phyloP scores from a whole-genome alignment of 176 grass and related monocot species.

The Oryza glumipatula region DNA sequence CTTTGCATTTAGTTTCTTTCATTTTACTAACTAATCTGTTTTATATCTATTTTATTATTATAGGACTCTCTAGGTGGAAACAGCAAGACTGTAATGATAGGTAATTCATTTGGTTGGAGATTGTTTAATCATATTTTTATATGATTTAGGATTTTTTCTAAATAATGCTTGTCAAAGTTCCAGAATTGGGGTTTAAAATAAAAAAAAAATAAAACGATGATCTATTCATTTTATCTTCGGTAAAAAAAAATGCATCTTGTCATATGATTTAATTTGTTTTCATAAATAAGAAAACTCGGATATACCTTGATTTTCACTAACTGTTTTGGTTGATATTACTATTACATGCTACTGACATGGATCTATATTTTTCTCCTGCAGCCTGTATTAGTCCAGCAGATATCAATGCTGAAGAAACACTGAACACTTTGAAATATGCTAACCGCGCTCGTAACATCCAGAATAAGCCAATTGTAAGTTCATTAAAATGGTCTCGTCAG shows the following conservation, averaged over 20 bases:
- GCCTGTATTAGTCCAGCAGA: slow-evolving; percentile 99
- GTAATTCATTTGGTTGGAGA: slow-evolving; percentile 51
- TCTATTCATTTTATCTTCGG: not conserved
- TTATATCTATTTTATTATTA: slow-evolving; percentile 37
- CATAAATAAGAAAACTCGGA: not conserved
- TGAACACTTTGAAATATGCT: slow-evolving; percentile 99
- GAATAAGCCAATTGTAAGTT: slow-evolving; percentile 95
- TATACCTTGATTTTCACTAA: not conserved
- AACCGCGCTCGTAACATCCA: slow-evolving; percentile 98
- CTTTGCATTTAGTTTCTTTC: not conserved
- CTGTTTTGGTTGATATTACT: slow-evolving; percentile 9
- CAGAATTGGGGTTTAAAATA: not conserved
- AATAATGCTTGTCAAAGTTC: slow-evolving; percentile 1
- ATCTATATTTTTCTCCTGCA: slow-evolving; percentile 54
- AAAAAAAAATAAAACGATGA: not conserved
- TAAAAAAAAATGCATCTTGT: not conserved
- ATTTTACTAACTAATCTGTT: slow-evolving; percentile 13
- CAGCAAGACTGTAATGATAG: slow-evolving; percentile 99
- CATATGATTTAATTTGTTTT: not conserved
- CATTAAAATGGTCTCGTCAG: not conserved
- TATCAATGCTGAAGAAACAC: slow-evolving; percentile 98
- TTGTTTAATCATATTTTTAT: slow-evolving; percentile 3
- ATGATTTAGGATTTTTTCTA: not conserved
- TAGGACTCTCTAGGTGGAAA: slow-evolving; percentile 99
- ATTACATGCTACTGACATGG: slow-evolving; percentile 23